Evolutionary conservation across 1,139 yeast genomes (phyloP).

Genomic region (Diutina catenulata): DNA sequence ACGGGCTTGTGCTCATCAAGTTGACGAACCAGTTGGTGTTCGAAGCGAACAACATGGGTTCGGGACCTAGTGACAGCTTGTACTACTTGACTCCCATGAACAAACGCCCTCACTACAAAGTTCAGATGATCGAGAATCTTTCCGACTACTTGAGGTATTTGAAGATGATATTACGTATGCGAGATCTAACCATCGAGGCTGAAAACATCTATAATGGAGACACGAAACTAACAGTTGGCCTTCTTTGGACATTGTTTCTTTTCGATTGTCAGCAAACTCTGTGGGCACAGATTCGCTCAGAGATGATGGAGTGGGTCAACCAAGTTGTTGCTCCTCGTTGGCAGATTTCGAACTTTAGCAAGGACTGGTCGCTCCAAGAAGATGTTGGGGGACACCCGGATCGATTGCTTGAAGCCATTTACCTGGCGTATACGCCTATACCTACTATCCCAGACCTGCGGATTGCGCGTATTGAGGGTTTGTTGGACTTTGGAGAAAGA

Average conservation of each 20-base stretch:
- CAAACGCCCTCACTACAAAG: slow-evolving; percentile 1
- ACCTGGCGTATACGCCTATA: neutral
- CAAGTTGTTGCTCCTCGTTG: neutral
- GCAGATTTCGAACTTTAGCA: neutral
- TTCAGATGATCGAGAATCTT: neutral
- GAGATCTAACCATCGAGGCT: neutral
- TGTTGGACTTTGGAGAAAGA: neutral
- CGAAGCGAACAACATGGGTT: neutral
- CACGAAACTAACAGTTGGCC: neutral
- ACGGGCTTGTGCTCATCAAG: neutral
- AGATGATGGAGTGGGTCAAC: slow-evolving; percentile 1
- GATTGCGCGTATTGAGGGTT: neutral
- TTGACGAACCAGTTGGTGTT: slow-evolving; percentile 5
- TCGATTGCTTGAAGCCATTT: neutral
- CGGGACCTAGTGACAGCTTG: no score
- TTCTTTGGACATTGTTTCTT: neutral
- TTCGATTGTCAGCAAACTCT: neutral
- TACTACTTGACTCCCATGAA: slow-evolving; percentile 2
- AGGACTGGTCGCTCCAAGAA: slow-evolving; percentile 3
- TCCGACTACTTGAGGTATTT: neutral
- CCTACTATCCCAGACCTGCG: neutral
- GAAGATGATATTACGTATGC: neutral
- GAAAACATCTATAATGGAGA: slow-evolving; percentile 5
- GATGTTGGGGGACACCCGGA: neutral
- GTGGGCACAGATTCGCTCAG: neutral